These are phyloP conservation scores for Cercospora sp. DNA, from an alignment of 2,329 filamentous ascomycete genomes.

Conservation along the genomic window DNA sequence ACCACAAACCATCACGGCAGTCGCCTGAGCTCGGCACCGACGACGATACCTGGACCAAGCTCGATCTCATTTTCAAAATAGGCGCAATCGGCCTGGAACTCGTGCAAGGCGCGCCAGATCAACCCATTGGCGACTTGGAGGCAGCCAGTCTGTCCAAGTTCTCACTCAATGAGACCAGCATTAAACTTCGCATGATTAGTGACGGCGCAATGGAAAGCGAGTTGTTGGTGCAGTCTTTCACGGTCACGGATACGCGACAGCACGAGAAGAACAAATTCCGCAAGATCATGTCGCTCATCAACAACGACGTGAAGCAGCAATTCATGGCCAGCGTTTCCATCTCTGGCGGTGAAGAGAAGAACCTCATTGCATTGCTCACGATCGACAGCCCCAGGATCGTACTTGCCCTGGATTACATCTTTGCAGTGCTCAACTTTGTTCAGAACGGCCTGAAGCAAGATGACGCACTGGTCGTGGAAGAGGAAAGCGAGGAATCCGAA, in stretches of 20 bases:
- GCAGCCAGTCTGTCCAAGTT: constrained; percentile 87
- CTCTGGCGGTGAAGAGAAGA: constrained; percentile 76
- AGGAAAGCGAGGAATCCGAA: constrained; percentile 52
- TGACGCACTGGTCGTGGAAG: constrained; percentile 61
- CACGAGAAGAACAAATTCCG: constrained; percentile 92
- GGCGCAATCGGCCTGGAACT: constrained; percentile 86
- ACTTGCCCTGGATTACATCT: constrained; percentile 92
- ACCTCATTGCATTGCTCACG: constrained; percentile 85
- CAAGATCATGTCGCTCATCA: constrained; percentile 96
- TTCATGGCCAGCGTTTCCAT: constrained; percentile 98
- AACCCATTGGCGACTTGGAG: constrained; percentile 76
- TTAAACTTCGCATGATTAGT: constrained; percentile 90
- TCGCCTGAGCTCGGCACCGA: constrained; percentile 68
- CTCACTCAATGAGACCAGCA: constrained; percentile 85
- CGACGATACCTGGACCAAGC: constrained; percentile 80
- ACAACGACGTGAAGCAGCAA: constrained; percentile 87
- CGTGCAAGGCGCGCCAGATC: constrained; percentile 71
- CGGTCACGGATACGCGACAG: constrained; percentile 86
- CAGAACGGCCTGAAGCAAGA: constrained; percentile 63
- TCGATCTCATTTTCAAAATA: constrained; percentile 88
- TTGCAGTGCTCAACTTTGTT: constrained; percentile 82
- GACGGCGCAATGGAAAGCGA: constrained; percentile 92
- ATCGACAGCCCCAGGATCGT: constrained; percentile 94
- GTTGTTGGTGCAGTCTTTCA: constrained; percentile 89
- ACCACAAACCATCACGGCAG: constrained; percentile 36